Conservation (phyloP, 2,329 filamentous ascomycete species). For the Colletotrichum orbiculare region DNA sequence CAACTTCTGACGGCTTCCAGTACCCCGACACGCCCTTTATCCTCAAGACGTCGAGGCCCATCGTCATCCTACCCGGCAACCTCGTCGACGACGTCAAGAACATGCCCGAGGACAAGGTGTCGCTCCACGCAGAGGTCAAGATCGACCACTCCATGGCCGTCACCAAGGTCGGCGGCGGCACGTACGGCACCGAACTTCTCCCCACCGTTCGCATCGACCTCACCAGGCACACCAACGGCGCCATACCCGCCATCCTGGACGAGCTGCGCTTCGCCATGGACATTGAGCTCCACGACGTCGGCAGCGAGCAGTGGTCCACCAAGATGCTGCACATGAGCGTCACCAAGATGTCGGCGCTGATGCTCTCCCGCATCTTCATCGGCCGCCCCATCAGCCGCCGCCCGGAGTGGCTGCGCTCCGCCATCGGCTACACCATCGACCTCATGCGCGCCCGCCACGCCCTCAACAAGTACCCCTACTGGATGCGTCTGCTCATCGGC, state of each 20-base stretch:
- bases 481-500: constrained; percentile 21
- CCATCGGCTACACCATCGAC: constrained; percentile 24
- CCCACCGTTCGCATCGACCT: constrained; percentile 24
- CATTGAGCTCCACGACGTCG: constrained; percentile 24
- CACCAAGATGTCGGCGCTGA: constrained; percentile 22
- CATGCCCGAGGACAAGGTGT: constrained; percentile 27
- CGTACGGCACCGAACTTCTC: constrained; percentile 15
- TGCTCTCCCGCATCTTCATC: constrained; percentile 24
- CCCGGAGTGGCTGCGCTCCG: constrained; percentile 20
- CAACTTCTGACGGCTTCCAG: not conserved
- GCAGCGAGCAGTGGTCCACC: constrained; percentile 17
- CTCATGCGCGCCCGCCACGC: constrained; percentile 25
- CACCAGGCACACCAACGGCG: constrained; percentile 20
- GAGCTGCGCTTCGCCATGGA: constrained; percentile 28
- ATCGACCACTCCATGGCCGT: constrained; percentile 27
- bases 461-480: constrained; percentile 23
- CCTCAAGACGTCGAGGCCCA: constrained; percentile 14
- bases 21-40: constrained; percentile 23
- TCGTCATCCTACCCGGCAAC: constrained; percentile 18
- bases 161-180: constrained; percentile 26
- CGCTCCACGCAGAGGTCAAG: constrained; percentile 22
- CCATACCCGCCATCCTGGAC: constrained; percentile 21
- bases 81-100: constrained; percentile 23
- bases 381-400: constrained; percentile 24
- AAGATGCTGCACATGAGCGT: constrained; percentile 29